phyloP scores from a whole-genome alignment of 495 filamentous ascomycete species.

The Clavariopsis aquatica region DNA sequence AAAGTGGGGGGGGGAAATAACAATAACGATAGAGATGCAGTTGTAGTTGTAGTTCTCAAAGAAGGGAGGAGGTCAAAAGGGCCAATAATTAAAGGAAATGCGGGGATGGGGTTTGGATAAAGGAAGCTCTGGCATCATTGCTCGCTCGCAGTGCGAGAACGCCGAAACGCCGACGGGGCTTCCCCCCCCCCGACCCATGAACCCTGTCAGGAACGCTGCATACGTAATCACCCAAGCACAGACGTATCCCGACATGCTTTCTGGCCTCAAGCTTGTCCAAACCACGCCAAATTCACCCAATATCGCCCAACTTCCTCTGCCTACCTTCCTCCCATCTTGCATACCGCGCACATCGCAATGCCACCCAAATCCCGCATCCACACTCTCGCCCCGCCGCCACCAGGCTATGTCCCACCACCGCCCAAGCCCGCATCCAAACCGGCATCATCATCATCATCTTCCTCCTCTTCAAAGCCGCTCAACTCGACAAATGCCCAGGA shows the following conservation, averaged over 20 bases:
- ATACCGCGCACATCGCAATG: not conserved
- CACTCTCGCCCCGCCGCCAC: conserved; percentile 30
- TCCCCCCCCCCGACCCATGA: conserved; percentile 4
- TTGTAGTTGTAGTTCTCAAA: no score
- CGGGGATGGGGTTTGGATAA: no score
- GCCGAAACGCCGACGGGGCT: conserved; percentile 2
- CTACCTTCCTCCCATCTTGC: not conserved
- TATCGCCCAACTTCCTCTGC: not conserved
- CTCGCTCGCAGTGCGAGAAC: conserved; percentile 1
- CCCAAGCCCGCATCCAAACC: conserved; percentile 29
- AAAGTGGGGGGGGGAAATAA: no score
- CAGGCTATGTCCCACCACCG: no score
- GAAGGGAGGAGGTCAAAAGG: no score
- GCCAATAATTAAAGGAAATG: no score
- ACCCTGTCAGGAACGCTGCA: conserved; percentile 28
- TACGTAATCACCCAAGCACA: conserved; percentile 12
- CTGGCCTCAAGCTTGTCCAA: conserved; percentile 33
- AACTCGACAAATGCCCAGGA: conserved; percentile 51
- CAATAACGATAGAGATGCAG: no score
- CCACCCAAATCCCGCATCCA: conserved; percentile 39
- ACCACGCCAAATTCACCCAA: not conserved
- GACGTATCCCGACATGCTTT: conserved; percentile 4
- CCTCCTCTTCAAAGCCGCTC: not conserved
- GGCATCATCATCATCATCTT: no score
- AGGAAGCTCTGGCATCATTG: conserved; percentile 3